These are phyloP conservation scores for Monosiga brevicollis DNA, from an alignment of 78 protist genomes.

Conservation along the genomic window DNA sequence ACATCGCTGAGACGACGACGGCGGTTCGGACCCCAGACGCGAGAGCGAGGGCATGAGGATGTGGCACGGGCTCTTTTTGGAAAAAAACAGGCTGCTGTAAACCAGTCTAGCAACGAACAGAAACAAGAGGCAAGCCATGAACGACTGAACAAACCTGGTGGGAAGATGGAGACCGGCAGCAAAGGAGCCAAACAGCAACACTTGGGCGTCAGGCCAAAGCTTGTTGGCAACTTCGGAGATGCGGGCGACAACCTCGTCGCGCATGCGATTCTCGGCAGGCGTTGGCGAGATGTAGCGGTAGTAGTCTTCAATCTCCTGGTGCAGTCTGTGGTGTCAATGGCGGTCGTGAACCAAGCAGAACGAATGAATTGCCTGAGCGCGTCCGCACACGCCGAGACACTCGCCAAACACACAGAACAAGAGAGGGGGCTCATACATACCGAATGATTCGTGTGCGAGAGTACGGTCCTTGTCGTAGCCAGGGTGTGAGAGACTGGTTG, in stretches of 20 bases:
- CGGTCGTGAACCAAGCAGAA: too few species aligned
- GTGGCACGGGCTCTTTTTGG: not conserved
- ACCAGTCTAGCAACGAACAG: too few species aligned
- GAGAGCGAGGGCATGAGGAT: not conserved
- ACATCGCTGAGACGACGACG: constrained; percentile 13
- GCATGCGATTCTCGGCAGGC: not conserved
- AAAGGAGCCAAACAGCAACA: constrained; percentile 22
- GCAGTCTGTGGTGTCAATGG: not conserved
- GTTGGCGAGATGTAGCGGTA: constrained; percentile 4
- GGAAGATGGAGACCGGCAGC: constrained; percentile 30
- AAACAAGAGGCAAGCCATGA: not conserved
- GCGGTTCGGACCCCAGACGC: too few species aligned
- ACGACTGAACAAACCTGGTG: too few species aligned
- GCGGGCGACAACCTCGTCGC: not conserved
- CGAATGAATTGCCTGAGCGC: not conserved
- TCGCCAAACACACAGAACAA: not conserved
- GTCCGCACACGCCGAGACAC: not conserved
- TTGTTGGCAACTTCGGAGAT: not conserved
- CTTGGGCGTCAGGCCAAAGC: constrained; percentile 2
- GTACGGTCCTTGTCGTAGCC: too few species aligned
- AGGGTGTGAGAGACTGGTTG: too few species aligned
- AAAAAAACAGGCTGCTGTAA: too few species aligned
- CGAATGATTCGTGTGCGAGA: too few species aligned
- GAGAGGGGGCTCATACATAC: not conserved
- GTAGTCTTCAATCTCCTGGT: constrained; percentile 13